phyloP scores from a whole-genome alignment of 768 basidiomycete genomes.

The Boletus sp. region DNA sequence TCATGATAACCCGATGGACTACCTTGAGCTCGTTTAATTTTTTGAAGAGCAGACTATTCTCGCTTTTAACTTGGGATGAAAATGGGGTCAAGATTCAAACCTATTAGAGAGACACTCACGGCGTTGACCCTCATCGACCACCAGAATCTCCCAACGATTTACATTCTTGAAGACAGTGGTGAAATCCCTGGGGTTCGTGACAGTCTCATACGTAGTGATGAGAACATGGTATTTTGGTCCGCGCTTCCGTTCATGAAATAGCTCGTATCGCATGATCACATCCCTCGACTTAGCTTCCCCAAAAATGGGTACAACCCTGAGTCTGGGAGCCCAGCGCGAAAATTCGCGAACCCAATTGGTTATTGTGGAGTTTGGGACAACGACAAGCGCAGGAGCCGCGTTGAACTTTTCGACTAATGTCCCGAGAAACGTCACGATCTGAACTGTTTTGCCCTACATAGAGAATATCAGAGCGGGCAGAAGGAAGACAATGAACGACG shows the following conservation, averaged over 20 bases:
- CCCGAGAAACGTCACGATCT: slow-evolving; percentile 82
- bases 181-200: slow-evolving; percentile 69
- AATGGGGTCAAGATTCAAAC: background rate
- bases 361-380: slow-evolving; percentile 96
- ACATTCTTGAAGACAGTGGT: slow-evolving; percentile 70
- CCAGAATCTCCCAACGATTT: slow-evolving; percentile 89
- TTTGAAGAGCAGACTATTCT: slow-evolving; percentile 73
- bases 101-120: slow-evolving; percentile 45
- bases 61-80: slow-evolving; percentile 68
- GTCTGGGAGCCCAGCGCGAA: slow-evolving; percentile 63
- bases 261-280: slow-evolving; percentile 77
- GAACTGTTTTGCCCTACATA: slow-evolving; percentile 83
- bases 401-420: slow-evolving; percentile 51
- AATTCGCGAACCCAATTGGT: slow-evolving; percentile 96
- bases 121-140: slow-evolving; percentile 92
- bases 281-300: slow-evolving; percentile 79
- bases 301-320: slow-evolving; percentile 80
- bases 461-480: slow-evolving; percentile 4
- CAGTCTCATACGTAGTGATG: slow-evolving; percentile 88
- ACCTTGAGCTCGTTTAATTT: slow-evolving; percentile 77
- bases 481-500: slow-evolving; percentile 12
- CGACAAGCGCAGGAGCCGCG: slow-evolving; percentile 78
- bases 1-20: slow-evolving; percentile 83
- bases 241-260: slow-evolving; percentile 57
- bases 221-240: slow-evolving; percentile 82